Evolutionary conservation across 768 basidiomycete genomes (phyloP).

Genomic region (Suillus luteus): DNA sequence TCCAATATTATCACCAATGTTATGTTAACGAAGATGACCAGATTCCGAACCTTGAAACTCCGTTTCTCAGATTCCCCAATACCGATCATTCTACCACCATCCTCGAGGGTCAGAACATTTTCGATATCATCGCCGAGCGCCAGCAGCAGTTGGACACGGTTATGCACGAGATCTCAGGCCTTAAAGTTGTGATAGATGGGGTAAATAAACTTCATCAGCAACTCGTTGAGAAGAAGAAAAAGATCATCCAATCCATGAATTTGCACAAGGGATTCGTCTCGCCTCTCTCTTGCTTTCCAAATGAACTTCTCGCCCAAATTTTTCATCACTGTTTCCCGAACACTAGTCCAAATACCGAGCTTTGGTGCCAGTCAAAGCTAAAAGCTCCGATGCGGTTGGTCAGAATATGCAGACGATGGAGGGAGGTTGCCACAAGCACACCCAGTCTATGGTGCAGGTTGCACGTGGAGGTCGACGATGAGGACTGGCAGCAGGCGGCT

Average conservation of each 20-base stretch:
- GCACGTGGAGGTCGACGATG: background rate
- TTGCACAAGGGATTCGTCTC: too few relatives aligned
- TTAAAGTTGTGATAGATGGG: background rate
- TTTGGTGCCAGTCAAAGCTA: too few relatives aligned
- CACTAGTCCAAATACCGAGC: background rate
- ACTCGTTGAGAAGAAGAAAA: background rate
- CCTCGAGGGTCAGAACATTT: background rate
- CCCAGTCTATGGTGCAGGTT: background rate
- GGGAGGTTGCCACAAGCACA: background rate
- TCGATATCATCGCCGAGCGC: background rate
- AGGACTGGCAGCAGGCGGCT: background rate
- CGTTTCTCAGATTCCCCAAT: background rate
- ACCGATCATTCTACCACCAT: background rate
- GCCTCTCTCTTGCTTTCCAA: background rate
- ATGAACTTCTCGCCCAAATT: background rate
- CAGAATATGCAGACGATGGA: background rate
- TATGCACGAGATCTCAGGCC: background rate
- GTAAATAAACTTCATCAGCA: background rate
- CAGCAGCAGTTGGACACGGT: background rate
- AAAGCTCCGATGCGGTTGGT: background rate
- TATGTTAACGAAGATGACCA: background rate
- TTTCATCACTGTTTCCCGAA: background rate
- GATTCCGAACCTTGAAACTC: background rate
- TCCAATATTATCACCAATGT: background rate
- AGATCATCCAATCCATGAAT: background rate